These are phyloP conservation scores for Boletus rubescentipes DNA, from an alignment of 768 basidiomycete genomes.

Conservation along the genomic window DNA sequence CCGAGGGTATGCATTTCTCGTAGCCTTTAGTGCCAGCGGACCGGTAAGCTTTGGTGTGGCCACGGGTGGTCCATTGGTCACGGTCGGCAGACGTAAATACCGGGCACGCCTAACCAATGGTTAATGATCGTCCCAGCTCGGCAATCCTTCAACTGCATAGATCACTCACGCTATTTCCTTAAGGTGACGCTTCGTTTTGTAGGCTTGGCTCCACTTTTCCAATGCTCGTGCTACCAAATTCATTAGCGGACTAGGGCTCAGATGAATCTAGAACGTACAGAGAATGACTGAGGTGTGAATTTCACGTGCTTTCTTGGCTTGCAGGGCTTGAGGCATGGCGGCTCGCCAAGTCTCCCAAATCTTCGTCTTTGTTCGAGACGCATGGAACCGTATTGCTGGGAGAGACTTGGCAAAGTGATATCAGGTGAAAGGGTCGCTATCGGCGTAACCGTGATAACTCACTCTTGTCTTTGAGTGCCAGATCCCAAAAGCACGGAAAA, in stretches of 20 bases:
- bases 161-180: constrained; percentile 80
- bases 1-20: constrained; percentile 33
- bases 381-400: constrained; percentile 77
- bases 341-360: constrained; percentile 67
- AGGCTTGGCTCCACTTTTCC: constrained; percentile 65
- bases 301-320: constrained; percentile 65
- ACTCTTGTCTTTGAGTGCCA: constrained; percentile 81
- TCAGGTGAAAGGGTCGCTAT: constrained; percentile 8
- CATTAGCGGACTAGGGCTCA: constrained; percentile 4
- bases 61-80: constrained; percentile 39
- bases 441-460: constrained; percentile 15
- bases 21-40: constrained; percentile 25
- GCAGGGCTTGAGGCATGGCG: constrained; percentile 68
- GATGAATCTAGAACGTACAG: constrained; percentile 43
- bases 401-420: constrained; percentile 50
- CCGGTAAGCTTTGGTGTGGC: constrained; percentile 30
- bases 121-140: constrained; percentile 27
- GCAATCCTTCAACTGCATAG: constrained; percentile 7
- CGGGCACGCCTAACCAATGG: constrained; percentile 63
- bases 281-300: constrained; percentile 52
- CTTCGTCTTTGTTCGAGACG: constrained; percentile 55
- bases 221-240: constrained; percentile 47
- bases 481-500: constrained; percentile 66
- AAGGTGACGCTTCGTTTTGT: constrained; percentile 67
- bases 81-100: constrained; percentile 71